A percentile compares a stretch with the other conserved stretches of the same genome.
Conservation (phyloP, 2,329 filamentous ascomycete genomes). For the Bimuria novae-zelandiae region DNA sequence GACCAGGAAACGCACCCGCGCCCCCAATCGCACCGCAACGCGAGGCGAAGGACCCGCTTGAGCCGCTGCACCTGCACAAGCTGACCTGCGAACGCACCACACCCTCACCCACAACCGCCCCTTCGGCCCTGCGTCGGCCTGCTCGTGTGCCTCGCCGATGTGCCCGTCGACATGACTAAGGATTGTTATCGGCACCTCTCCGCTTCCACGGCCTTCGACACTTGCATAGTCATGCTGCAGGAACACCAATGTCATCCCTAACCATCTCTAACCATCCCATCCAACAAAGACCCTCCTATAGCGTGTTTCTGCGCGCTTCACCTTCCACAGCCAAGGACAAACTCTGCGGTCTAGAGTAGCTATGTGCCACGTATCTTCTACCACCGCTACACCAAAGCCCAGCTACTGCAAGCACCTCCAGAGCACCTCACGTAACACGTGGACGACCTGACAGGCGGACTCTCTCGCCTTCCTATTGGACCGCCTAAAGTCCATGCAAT, state of each 20-base stretch:
- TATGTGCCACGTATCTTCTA: neutral
- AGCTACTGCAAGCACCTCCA: neutral
- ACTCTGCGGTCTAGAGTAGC: neutral
- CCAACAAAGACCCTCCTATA: no score
- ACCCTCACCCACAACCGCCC: no score
- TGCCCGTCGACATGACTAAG: no score
- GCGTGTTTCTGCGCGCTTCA: no score
- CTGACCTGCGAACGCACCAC: neutral
- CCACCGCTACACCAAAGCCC: neutral
- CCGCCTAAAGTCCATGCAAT: no score
- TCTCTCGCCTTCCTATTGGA: no score
- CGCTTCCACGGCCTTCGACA: conserved; percentile 3
- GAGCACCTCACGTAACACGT: conserved; percentile 3
- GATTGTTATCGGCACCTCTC: neutral
- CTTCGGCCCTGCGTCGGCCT: neutral
- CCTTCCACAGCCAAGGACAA: neutral
- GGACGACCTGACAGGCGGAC: conserved; percentile 6
- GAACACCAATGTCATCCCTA: no score
- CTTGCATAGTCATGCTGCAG: conserved; percentile 9
- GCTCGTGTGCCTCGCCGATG: neutral
- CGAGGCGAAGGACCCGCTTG: neutral
- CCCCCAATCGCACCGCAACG: neutral
- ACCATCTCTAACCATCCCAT: neutral
- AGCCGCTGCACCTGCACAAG: neutral
- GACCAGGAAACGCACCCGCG: no score